phyloP scores from a whole-genome alignment of 139 green algal genomes.

The Chlamydomonas sp. region DNA sequence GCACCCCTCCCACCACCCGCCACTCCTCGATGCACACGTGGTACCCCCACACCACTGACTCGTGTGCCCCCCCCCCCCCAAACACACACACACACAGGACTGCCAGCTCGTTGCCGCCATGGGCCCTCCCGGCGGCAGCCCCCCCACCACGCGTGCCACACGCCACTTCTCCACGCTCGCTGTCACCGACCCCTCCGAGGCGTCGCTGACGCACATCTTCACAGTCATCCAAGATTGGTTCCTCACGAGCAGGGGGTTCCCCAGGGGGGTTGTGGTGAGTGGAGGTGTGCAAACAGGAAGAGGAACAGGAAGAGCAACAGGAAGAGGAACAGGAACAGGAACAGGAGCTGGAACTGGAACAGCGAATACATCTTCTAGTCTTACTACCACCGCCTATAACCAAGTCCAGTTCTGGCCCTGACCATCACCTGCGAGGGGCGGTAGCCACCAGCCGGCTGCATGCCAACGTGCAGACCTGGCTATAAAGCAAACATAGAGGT shows the following conservation, averaged over 20 bases:
- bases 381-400: no score
- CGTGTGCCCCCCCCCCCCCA: neutral
- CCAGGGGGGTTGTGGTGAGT: constrained; percentile 11
- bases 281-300: no score
- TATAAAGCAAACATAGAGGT: no score
- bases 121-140: constrained; percentile 55
- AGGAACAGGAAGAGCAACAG: no score
- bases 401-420: no score
- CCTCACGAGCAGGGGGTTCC: constrained; percentile 37
- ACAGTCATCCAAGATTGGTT: constrained; percentile 55
- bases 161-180: constrained; percentile 50
- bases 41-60: neutral
- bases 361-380: no score
- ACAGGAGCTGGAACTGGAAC: no score
- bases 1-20: constrained; percentile 50
- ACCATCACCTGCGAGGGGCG: no score
- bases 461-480: no score
- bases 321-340: no score
- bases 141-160: constrained; percentile 51
- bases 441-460: no score
- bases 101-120: constrained; percentile 62
- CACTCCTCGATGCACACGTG: constrained; percentile 48
- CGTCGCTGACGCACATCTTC: constrained; percentile 58
- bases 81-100: constrained; percentile 26
- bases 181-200: constrained; percentile 36